Evolutionary conservation across 2,329 filamentous ascomycete species (phyloP).

Genomic region (Lanzia echinophila): DNA sequence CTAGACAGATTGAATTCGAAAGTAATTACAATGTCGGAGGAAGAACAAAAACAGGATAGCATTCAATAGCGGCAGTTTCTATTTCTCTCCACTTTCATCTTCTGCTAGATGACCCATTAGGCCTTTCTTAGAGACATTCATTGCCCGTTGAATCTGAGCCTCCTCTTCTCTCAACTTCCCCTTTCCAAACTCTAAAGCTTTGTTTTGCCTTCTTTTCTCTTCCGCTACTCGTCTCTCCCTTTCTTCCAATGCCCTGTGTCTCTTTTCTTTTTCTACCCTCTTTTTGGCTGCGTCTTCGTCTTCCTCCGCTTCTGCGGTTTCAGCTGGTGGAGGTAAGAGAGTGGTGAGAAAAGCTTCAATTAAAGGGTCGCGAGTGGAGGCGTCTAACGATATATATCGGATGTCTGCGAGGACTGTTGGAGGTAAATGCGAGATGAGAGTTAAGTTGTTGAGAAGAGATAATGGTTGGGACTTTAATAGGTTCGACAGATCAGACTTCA

Average conservation of each 20-base stretch:
- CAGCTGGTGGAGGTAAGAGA: constrained; percentile 49
- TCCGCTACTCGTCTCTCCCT: constrained; percentile 56
- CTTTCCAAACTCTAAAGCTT: constrained; percentile 53
- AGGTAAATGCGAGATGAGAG: constrained; percentile 52
- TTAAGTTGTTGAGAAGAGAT: constrained; percentile 52
- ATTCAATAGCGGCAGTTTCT: neutral
- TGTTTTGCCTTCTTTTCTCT: constrained; percentile 53
- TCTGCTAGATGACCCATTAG: constrained; percentile 52
- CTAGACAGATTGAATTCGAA: too few relatives aligned
- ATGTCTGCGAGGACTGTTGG: constrained; percentile 57
- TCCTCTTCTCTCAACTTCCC: constrained; percentile 59
- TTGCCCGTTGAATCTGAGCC: constrained; percentile 59
- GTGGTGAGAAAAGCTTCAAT: constrained; percentile 60
- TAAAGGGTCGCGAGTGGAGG: constrained; percentile 54
- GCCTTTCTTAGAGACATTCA: constrained; percentile 62
- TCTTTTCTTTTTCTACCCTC: constrained; percentile 45
- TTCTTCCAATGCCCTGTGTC: constrained; percentile 62
- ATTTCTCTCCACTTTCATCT: neutral
- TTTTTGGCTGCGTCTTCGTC: constrained; percentile 47
- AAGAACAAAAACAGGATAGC: neutral
- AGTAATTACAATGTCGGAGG: neutral
- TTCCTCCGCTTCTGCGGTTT: constrained; percentile 38
- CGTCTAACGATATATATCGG: constrained; percentile 61
- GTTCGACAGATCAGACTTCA: constrained; percentile 62
- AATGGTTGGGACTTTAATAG: constrained; percentile 57